phyloP scores from a whole-genome alignment of 495 filamentous ascomycete species.

The Xylaria scruposa region DNA sequence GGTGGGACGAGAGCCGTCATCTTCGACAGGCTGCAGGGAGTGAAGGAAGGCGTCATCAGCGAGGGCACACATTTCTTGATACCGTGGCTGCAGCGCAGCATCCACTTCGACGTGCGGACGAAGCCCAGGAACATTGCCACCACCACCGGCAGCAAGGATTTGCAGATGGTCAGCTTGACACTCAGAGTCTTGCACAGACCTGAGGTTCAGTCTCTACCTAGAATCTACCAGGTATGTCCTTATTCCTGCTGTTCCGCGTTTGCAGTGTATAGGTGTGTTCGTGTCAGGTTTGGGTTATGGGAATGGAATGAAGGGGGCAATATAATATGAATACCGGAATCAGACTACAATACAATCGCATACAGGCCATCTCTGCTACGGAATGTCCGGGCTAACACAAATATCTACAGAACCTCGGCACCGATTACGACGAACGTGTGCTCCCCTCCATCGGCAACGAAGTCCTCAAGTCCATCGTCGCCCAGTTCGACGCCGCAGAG shows the following conservation, averaged over 20 bases:
- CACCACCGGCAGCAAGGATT: conserved; percentile 97
- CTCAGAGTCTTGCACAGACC: conserved; percentile 94
- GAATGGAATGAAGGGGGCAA: neutral
- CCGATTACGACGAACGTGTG: conserved; percentile 98
- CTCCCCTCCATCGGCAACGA: conserved; percentile 99
- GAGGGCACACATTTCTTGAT: conserved; percentile 98
- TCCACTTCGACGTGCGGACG: conserved; percentile 97
- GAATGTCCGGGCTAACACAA: conserved; percentile 27
- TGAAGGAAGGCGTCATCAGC: conserved; percentile 89
- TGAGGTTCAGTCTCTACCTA: conserved; percentile 88
- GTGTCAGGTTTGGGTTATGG: neutral
- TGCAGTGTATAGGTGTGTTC: neutral
- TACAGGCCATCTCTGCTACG: neutral
- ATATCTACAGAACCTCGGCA: conserved; percentile 70
- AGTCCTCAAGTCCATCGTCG: conserved; percentile 98
- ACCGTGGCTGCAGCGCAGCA: conserved; percentile 93
- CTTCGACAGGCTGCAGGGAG: conserved; percentile 92
- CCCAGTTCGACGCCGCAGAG: conserved; percentile 98
- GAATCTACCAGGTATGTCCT: conserved; percentile 91
- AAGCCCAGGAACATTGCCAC: conserved; percentile 96
- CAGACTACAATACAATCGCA: neutral
- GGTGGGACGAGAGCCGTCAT: conserved; percentile 95
- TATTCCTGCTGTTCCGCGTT: neutral
- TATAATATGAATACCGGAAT: neutral
- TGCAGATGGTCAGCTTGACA: conserved; percentile 99